A percentile compares a stretch with the other conserved stretches of the same genome.
Evolutionary conservation across 192 early-diverging fungal species (phyloP).

Genomic region (Backusella parvicylindrica): DNA sequence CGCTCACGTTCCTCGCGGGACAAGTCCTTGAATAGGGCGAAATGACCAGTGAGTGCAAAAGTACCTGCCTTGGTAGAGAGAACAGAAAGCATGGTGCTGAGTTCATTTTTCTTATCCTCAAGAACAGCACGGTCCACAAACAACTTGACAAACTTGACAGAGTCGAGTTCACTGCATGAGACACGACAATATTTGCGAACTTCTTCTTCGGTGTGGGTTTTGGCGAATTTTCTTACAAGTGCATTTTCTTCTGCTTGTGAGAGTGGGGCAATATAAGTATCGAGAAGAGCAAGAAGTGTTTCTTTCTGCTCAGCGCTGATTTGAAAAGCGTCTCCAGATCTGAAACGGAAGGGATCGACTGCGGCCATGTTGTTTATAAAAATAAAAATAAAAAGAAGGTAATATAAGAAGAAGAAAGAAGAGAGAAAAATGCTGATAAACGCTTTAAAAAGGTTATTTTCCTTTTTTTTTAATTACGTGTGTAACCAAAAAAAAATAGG

Average conservation of each 20-base stretch:
- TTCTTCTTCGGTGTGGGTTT: constrained; percentile 25
- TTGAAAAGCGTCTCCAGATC: not conserved
- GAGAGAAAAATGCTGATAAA: not conserved
- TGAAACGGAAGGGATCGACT: constrained; percentile 11
- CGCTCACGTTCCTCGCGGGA: constrained; percentile 24
- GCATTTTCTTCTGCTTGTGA: constrained; percentile 31
- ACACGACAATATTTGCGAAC: not conserved
- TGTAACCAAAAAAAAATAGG: not conserved
- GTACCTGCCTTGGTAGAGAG: constrained; percentile 33
- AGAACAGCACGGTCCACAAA: not conserved
- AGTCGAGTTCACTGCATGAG: not conserved
- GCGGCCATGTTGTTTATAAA: not conserved
- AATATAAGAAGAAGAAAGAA: not conserved
- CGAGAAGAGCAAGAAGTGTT: constrained; percentile 40
- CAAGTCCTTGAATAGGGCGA: constrained; percentile 30
- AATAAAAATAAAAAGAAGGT: not conserved
- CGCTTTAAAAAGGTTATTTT: not conserved
- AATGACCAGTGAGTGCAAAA: constrained; percentile 21
- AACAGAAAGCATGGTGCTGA: constrained; percentile 15
- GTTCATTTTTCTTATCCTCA: constrained; percentile 14
- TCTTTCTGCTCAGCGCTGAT: constrained; percentile 26
- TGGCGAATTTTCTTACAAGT: constrained; percentile 19
- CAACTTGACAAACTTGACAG: not conserved
- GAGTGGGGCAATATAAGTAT: constrained; percentile 44
- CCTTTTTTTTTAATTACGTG: not conserved